Base-by-base conservation (phyloP, 2,329 filamentous ascomycete genomes). In the Fusarium sp. region DNA sequence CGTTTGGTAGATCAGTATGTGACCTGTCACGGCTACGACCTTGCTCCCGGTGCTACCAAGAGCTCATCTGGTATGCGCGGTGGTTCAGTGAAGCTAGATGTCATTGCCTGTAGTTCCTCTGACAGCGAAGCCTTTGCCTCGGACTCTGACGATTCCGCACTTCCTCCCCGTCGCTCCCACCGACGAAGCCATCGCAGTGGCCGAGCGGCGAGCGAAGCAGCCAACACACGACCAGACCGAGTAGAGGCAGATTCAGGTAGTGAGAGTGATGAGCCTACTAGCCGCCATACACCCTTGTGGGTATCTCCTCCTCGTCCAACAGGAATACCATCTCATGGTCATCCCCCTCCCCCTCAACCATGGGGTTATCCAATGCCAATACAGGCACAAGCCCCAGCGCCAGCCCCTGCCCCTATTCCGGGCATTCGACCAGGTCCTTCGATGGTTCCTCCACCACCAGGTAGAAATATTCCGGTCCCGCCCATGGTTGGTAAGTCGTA, bases 1-100 rank as follows among this genome's bases (percentile, higher is more conserved):
- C 80, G 81, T 45, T 81, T 79, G n/a, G 80, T 83, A 45, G 70
- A 78, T 63, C 67, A 70, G 48, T 72, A 70, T 71, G 78, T 82
- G 59, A 44, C 65, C n/a, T 74, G 75, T 30, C 78, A 82, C 51
- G 83, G 82, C 51, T 84, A 81, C 55, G 78, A 71, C 30, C 68
- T 74, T 18, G 64, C 70, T 28, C 72, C 75, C 14, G 60, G 62
- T 31, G 44, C 68, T 41, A 64, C 55, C 54, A 70, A 65, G 42
- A 18, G 31, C 15, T 36, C 54, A 16, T 51, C 56, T 51, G 66
- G 64, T 39, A 66, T 68, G 57, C 70, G 62, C 48, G 56, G 67
- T 45, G 65, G 55, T 30, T 53, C 67, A 33, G 57, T 58, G 41
- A 64, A 57, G 38, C 65, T 75, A 18, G 74, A 70, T 31, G 69